Conservation (phyloP, 73 alveolate genomes). For the Effrenium voratum region DNA sequence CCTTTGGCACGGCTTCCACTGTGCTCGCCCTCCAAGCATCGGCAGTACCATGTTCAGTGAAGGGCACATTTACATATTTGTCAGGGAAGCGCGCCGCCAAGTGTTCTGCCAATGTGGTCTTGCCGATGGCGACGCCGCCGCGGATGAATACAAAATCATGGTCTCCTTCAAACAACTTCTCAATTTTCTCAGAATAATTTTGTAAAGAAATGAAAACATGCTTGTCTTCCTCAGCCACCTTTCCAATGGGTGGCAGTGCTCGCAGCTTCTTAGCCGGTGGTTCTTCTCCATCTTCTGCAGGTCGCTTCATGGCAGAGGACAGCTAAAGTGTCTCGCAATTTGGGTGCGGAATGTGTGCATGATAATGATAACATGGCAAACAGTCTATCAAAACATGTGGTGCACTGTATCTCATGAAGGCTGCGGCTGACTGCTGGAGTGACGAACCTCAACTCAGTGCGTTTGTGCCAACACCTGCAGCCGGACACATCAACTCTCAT, state of each 20-base stretch:
- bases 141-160: slow-evolving; percentile 23
- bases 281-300: background rate
- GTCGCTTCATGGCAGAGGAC: slow-evolving; percentile 26
- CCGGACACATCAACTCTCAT: background rate
- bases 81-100: background rate
- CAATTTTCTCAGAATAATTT: background rate
- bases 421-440: slow-evolving; percentile 2
- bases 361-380: slow-evolving; percentile 6
- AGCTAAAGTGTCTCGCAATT: background rate
- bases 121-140: slow-evolving; percentile 29
- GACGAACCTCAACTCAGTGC: slow-evolving; percentile 12
- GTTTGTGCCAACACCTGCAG: slow-evolving; percentile 12
- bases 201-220: background rate
- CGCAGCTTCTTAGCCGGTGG: background rate
- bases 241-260: background rate
- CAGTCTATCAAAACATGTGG: slow-evolving; percentile 16
- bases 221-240: background rate
- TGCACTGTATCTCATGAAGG: slow-evolving; percentile 6
- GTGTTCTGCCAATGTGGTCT: background rate
- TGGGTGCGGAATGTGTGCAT: background rate
- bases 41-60: background rate
- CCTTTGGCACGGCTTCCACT: background rate
- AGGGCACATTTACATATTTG: background rate
- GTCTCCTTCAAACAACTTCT: background rate
- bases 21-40: background rate